phyloP scores from a whole-genome alignment of 1,284 basidiomycete genomes.

The Porogramme epimiltina region DNA sequence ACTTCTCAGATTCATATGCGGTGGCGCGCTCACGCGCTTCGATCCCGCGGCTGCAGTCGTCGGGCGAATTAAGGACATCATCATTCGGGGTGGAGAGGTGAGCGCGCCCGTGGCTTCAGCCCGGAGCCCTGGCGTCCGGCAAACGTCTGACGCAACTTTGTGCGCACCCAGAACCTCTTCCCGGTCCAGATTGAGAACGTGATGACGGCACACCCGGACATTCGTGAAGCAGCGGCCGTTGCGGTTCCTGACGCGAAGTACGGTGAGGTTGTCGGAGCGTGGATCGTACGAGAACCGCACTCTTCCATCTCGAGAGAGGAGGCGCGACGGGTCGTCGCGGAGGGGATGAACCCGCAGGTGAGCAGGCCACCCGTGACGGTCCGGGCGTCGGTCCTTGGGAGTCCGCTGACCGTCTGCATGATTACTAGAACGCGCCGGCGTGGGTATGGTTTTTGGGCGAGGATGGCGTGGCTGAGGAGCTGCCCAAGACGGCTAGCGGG shows the following conservation, averaged over 20 bases:
- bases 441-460: constrained; percentile 86
- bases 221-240: constrained; percentile 76
- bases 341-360: constrained; percentile 78
- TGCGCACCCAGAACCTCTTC: constrained; percentile 67
- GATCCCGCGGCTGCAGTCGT: too few relatives aligned
- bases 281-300: constrained; percentile 56
- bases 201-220: constrained; percentile 59
- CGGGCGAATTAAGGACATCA: constrained; percentile 82
- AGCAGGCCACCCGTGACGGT: background rate
- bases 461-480: constrained; percentile 54
- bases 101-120: background rate
- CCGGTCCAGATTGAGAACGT: constrained; percentile 86
- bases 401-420: constrained; percentile 1
- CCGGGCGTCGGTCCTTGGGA: background rate
- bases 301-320: constrained; percentile 49
- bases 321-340: constrained; percentile 52
- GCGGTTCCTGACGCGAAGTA: constrained; percentile 72
- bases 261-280: constrained; percentile 81
- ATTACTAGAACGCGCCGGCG: constrained; percentile 75
- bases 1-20: background rate
- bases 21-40: too few relatives aligned
- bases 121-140: background rate
- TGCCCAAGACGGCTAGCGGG: constrained; percentile 87
- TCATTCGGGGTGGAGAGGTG: constrained; percentile 87
- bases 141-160: too few relatives aligned